Conservation (phyloP, 2,329 filamentous ascomycete species). For the Talaromyces sp. region DNA sequence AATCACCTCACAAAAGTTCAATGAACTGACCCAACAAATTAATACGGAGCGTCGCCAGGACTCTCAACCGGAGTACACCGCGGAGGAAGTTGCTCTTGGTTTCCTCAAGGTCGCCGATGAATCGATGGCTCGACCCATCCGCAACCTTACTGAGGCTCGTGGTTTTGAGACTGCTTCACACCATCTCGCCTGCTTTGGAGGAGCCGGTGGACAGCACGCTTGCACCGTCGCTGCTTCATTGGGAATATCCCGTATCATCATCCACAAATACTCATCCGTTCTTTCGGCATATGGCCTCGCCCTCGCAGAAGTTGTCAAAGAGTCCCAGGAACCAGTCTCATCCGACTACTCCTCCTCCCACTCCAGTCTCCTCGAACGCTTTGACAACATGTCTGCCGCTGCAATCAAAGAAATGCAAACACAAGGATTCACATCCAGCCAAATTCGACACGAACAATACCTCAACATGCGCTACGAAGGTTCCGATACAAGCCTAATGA, state of each 20-base stretch:
- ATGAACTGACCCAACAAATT: conserved; percentile 75
- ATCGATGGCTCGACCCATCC: conserved; percentile 68
- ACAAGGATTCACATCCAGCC: conserved; percentile 48
- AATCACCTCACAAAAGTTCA: conserved; percentile 74
- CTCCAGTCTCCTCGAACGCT: conserved; percentile 64
- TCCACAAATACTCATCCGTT: conserved; percentile 89
- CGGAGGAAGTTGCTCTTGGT: conserved; percentile 58
- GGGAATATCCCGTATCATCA: conserved; percentile 80
- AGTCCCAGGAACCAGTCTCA: conserved; percentile 67
- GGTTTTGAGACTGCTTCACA: conserved; percentile 90
- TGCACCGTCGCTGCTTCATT: conserved; percentile 86
- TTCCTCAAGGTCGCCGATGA: conserved; percentile 49
- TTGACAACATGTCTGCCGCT: conserved; percentile 73
- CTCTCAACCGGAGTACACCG: conserved; percentile 63
- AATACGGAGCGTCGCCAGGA: conserved; percentile 63
- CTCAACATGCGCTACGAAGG: conserved; percentile 56
- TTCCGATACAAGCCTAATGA: conserved; percentile 54
- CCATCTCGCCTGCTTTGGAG: conserved; percentile 87
- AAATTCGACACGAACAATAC: conserved; percentile 49
- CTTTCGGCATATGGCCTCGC: conserved; percentile 93
- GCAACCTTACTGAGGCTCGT: conserved; percentile 87
- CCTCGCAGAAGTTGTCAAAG: conserved; percentile 88
- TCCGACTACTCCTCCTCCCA: conserved; percentile 53
- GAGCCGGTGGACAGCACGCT: conserved; percentile 89
- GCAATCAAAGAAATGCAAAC: conserved; percentile 42